Evolutionary conservation across 2,329 filamentous ascomycete genomes (phyloP), one percentile per base, ranked within the genome.

Genomic region (Hypoxylon sp.): DNA sequence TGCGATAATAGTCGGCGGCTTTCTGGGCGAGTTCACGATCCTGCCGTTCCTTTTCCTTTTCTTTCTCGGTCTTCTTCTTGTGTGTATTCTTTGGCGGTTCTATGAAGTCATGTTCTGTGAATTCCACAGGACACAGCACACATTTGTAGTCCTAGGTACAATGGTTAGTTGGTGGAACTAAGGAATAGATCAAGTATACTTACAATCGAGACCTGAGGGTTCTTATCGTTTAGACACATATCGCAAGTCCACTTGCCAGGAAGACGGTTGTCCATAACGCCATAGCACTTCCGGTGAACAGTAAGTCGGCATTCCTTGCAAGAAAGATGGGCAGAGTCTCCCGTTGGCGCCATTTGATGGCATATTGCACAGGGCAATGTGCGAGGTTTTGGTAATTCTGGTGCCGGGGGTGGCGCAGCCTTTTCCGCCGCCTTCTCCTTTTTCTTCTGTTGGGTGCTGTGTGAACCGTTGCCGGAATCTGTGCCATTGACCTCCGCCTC

Each of bases 201-300:
- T 85, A 92, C 91, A 64, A 97, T 95, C n/a, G 96, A 98, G 49
- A 97, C 91, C 72, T 93, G 90, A 4, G 95, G 94, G 75, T 91
- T 95, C 79, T 94, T 94, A 78, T 99, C 96, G 77, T 99, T 99
- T 40, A 90, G 86, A 80, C 96, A 99, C 88, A 95, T 97, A 81
- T 98, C 96, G 80, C 96, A 99, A 44, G 91, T 89, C 96, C 96
- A 99, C 80, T 97, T 97, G 49, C 86, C 88, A 33, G 89, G 86
- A 60, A 86, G 86, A 46, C 92, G 89, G 63, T 91, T 89, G 50
- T 91, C 89, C 42, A 88, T 72, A 33, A 98, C 86, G n/a, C 96
- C 96, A 77, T 98, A 99, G 81, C 96, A 99, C 69, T 90, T 89
- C 60, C 92, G 91, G 80, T 99, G 96, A 25, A 98, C 95, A 2